Conservation (phyloP, 1,139 yeast genomes). For the Kodamaea ohmeri region DNA sequence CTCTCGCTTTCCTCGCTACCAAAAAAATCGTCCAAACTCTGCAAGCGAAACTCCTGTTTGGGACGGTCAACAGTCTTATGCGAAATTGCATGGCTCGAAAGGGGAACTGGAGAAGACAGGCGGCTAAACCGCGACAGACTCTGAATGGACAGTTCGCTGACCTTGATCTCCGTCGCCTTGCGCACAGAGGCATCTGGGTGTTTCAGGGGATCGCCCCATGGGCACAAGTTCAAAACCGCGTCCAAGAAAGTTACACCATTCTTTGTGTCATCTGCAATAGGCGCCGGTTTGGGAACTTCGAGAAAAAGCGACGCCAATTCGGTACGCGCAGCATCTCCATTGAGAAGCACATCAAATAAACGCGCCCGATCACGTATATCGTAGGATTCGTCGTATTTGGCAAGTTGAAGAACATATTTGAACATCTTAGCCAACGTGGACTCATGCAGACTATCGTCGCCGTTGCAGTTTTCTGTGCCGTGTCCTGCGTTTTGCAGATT, state of each 20-base stretch:
- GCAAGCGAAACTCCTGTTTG: slow-evolving; percentile 52
- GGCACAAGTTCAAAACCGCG: slow-evolving; percentile 27
- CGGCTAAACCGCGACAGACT: slow-evolving; percentile 15
- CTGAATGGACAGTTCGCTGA: slow-evolving; percentile 23
- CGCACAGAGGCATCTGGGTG: slow-evolving; percentile 40
- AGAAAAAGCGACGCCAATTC: slow-evolving; percentile 73
- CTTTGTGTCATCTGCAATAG: slow-evolving; percentile 22
- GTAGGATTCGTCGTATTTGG: slow-evolving; percentile 70
- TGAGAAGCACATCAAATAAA: slow-evolving; percentile 54
- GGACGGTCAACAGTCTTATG: slow-evolving; percentile 10
- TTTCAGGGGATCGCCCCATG: slow-evolving; percentile 35
- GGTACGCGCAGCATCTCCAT: slow-evolving; percentile 31
- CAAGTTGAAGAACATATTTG: slow-evolving; percentile 58
- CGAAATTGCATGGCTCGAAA: slow-evolving; percentile 26
- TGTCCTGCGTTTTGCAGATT: too few species aligned
- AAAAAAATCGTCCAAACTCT: slow-evolving; percentile 83
- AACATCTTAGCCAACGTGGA: slow-evolving; percentile 56
- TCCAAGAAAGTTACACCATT: slow-evolving; percentile 10
- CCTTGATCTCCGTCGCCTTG: slow-evolving; percentile 27
- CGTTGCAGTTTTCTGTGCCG: neutral
- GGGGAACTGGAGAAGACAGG: slow-evolving; percentile 23
- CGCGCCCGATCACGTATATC: slow-evolving; percentile 89
- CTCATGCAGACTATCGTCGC: too few species aligned
- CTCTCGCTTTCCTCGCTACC: slow-evolving; percentile 47
- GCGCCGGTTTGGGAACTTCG: slow-evolving; percentile 80